Evolutionary conservation across 164 flowering plant species (phyloP).

Genomic region (Saururus chinensis): DNA sequence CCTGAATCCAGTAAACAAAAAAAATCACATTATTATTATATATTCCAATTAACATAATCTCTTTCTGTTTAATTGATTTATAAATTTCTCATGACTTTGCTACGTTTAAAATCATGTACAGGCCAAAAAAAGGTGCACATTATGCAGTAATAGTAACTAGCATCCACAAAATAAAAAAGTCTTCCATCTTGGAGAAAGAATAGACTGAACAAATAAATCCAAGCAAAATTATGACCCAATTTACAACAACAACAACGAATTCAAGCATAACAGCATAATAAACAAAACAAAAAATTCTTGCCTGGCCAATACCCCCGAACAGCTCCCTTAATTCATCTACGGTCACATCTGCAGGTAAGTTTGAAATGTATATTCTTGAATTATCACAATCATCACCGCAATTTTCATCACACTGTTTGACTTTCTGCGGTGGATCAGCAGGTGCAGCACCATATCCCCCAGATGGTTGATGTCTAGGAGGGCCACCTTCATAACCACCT

Average conservation of each 20-base stretch:
- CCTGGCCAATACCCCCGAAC: slow-evolving; percentile 99
- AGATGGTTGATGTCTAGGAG: slow-evolving; percentile 21
- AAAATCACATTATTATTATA: no score
- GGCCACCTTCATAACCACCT: slow-evolving; percentile 18
- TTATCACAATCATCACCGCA: slow-evolving; percentile 89
- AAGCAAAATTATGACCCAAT: background rate
- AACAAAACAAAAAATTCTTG: slow-evolving; percentile 16
- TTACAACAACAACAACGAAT: background rate
- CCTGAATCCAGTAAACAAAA: no score
- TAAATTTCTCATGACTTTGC: no score
- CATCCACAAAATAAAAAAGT: no score
- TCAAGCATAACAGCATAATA: background rate
- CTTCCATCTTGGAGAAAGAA: no score
- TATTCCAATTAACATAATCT: no score
- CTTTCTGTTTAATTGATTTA: no score
- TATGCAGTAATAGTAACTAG: no score
- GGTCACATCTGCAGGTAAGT: slow-evolving; percentile 91
- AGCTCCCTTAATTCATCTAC: slow-evolving; percentile 74
- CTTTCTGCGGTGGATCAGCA: slow-evolving; percentile 35
- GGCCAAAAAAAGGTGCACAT: no score
- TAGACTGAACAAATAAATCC: no score
- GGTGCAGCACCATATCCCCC: slow-evolving; percentile 41
- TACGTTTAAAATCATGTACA: no score
- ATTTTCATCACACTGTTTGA: slow-evolving; percentile 90
- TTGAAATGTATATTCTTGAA: slow-evolving; percentile 86